phyloP scores from a whole-genome alignment of 441 rosid species.

The Croton setiger region DNA sequence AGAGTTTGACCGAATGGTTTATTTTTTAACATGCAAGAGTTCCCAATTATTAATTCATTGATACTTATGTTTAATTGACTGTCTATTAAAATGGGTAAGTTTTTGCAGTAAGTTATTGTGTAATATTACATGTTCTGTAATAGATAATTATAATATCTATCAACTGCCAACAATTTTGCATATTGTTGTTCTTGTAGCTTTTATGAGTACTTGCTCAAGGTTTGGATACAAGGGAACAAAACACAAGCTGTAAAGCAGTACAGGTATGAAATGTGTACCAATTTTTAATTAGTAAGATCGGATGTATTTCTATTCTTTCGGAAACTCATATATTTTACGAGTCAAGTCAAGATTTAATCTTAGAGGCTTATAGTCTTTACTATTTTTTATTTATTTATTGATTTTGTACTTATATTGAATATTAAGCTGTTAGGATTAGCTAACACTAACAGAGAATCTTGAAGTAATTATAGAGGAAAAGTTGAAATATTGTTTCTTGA shows the following conservation, averaged over 20 bases:
- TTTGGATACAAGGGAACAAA: conserved; percentile 93
- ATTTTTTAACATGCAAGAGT: not conserved
- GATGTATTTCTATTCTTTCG: not conserved
- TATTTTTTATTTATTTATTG: not conserved
- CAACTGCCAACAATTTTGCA: not conserved
- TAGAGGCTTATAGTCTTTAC: not conserved
- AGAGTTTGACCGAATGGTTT: not conserved
- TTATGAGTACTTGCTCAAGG: conserved; percentile 96
- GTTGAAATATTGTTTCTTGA: no score
- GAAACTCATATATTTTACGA: no score
- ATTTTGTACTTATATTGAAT: not conserved
- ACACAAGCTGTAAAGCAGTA: conserved; percentile 67
- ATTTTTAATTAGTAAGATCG: not conserved
- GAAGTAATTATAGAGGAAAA: no score
- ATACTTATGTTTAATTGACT: not conserved
- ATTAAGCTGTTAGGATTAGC: not conserved
- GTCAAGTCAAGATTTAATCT: no score
- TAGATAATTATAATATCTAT: not conserved
- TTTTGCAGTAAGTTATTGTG: not conserved
- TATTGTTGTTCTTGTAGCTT: conserved; percentile 51
- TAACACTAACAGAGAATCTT: no score
- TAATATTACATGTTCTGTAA: not conserved
- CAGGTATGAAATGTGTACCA: conserved; percentile 40
- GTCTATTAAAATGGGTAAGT: not conserved
- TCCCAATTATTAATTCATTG: not conserved